phyloP scores from a whole-genome alignment of 129 eudicot genomes.

The Arctium lappa region DNA sequence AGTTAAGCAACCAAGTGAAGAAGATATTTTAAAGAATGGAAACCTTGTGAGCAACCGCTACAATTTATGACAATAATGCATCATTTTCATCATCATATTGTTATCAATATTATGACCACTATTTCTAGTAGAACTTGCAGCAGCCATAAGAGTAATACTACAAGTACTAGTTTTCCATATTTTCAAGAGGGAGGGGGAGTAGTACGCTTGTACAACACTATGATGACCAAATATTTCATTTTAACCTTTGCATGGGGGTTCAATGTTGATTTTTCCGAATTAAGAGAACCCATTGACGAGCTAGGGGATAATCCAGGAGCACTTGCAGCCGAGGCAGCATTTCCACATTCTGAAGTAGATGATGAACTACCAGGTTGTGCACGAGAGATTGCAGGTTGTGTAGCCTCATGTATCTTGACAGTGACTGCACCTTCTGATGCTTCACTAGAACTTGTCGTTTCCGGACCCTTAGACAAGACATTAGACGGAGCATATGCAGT shows the following conservation, averaged over 20 bases:
- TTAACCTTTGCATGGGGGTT: slow-evolving; percentile 87
- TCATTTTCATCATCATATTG: neutral
- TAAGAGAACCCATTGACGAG: slow-evolving; percentile 69
- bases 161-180: neutral
- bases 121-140: neutral
- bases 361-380: slow-evolving; percentile 44
- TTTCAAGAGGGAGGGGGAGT: too few species aligned
- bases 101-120: neutral
- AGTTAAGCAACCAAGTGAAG: neutral
- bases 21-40: neutral
- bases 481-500: slow-evolving; percentile 49
- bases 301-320: slow-evolving; percentile 64
- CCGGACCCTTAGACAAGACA: slow-evolving; percentile 38
- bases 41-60: neutral
- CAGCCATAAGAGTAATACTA: neutral
- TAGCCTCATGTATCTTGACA: slow-evolving; percentile 29
- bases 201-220: neutral
- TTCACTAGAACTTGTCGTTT: slow-evolving; percentile 26
- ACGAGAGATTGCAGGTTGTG: slow-evolving; percentile 31
- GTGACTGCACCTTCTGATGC: slow-evolving; percentile 33
- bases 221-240: neutral
- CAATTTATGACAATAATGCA: neutral
- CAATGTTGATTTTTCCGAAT: slow-evolving; percentile 71
- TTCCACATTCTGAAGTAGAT: slow-evolving; percentile 53
- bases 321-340: slow-evolving; percentile 46